Conservation (phyloP, 108 stramenopile genomes). For the Stephanodiscus triporus region DNA sequence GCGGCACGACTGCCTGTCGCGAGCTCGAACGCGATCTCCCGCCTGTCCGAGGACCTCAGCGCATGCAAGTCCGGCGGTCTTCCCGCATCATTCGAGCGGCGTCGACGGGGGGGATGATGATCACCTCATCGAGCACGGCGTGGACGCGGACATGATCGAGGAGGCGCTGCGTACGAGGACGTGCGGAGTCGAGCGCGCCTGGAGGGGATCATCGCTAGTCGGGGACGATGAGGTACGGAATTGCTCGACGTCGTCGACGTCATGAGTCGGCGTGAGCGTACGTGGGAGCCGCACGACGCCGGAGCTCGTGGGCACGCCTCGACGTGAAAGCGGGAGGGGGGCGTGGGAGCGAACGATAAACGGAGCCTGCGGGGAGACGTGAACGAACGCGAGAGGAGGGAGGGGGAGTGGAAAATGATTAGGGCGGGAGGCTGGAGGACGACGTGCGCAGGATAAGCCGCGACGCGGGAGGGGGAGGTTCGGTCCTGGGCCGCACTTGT, state of each 20-base stretch:
- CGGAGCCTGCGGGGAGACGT: conserved; percentile 43
- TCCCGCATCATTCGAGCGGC: conserved; percentile 20
- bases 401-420: conserved; percentile 38
- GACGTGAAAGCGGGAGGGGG: conserved; percentile 36
- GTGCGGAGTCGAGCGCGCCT: conserved; percentile 9
- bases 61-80: conserved; percentile 29
- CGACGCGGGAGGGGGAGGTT: conserved; percentile 17
- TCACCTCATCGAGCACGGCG: conserved; percentile 1
- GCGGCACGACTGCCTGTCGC: too few species aligned
- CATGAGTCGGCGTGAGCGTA: conserved; percentile 34
- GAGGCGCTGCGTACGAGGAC: conserved; percentile 22
- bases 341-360: conserved; percentile 45
- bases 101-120: conserved; percentile 22
- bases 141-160: conserved; percentile 8
- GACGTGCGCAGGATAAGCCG: conserved; percentile 11
- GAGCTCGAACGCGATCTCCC: too few species aligned
- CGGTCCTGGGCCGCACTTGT: conserved; percentile 46
- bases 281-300: conserved; percentile 48
- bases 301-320: conserved; percentile 30
- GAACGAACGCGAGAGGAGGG: conserved; percentile 32
- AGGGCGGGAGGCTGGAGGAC: conserved; percentile 39
- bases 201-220: too few species aligned
- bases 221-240: too few species aligned
- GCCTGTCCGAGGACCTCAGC: conserved; percentile 9
- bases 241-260: conserved; percentile 24